Evolutionary conservation across 192 early-diverging fungal species (phyloP), one percentile per base, ranked within the genome.

Genomic region (Entomortierella parvispora): DNA sequence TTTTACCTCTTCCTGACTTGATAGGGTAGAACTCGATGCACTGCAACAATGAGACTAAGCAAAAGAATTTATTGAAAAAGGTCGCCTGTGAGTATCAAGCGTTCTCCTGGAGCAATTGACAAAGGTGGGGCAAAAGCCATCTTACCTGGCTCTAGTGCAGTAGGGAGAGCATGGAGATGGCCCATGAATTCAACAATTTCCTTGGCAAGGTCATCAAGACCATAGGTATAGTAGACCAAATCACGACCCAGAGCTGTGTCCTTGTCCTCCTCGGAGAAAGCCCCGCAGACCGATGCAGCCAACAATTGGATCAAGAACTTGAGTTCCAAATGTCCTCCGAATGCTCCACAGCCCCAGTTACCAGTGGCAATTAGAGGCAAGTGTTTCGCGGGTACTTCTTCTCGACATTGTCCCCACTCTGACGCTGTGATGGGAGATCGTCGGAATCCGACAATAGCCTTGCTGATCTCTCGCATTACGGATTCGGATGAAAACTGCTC

Each of bases 271-370:
- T 3, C 29, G 0, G 74, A 62, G 26, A 64, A 68, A 11, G 53
- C 65, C 23, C 43, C 60, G n/a, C 74, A 77, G 1, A 77, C 56
- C 12, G 74, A 77, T 1, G 74, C 74, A n/a, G 74, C 74, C 0
- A 77, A 9, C 34, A 67, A 29, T 25, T 77, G 74, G 54, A 77
- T 77, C 61, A 77, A 33, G 8, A 77, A 77, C 55, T 77, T 77
- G 9, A 77, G 42, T 15, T 77, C 59, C 3, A 77, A 25, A 48
- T 77, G 74, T 0, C 74, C 74, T 14, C 74, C 74, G 51, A 77
- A 77, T 45, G 74, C 74, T 1, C 74, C 74, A 59, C 74, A 77
- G 5, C 74, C 74, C 74, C 74, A 77, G 26, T 77, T 65, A 75
- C 71, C 74, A 22, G 74, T 77, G 12, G 74, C 74, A 34, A 77